Evolutionary conservation across 1,284 basidiomycete genomes (phyloP), one percentile per base, ranked within the genome.

Genomic region (Ustilago crameri): DNA sequence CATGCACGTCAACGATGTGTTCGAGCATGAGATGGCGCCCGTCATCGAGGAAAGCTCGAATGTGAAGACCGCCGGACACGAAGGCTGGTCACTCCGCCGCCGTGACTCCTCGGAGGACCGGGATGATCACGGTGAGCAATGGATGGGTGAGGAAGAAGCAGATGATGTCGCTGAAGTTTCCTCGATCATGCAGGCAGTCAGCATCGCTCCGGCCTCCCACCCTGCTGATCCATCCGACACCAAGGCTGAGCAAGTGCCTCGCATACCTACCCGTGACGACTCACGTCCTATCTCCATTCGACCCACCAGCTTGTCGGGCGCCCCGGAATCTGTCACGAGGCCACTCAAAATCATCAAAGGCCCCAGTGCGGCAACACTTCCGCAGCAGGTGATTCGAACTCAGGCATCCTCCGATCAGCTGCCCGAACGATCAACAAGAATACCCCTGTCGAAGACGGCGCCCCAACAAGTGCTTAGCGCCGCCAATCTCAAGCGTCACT

Each of bases 321-420:
- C 38, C 27, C 49, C 40, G 22, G 17, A 24, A 23, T 32, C 22
- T n/a, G 49, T 57, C 35, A 64, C 54, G 10, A 42, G 46, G 9
- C 77, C 77, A 5, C 55, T 79, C 40, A 70, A 61, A 40, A 62
- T 65, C 51, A 47, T 18, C 18, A 69, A 66, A 35, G 62, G 62
- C 1, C 20, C 50, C 26, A 9, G 43, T 32, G 30, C 34, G 17
- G 32, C 42, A 15, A 26, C 54, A 5, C 48, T 59, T 9, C 68
- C 56, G 10, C 58, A 67, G 30, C 65, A 65, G 24, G 53, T 59
- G 12, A 52, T 74, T 14, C 66, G 51, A 37, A 58, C 71, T 22
- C 53, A 69, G 18, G 54, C 54, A 9, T 59, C 61, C 14, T 50
- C 57, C 9, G 58, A 65, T 0, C 50, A 62, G 15, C 51, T 74